Conservation (phyloP, 768 basidiomycete genomes). For the Boletus rubroflammeus region DNA sequence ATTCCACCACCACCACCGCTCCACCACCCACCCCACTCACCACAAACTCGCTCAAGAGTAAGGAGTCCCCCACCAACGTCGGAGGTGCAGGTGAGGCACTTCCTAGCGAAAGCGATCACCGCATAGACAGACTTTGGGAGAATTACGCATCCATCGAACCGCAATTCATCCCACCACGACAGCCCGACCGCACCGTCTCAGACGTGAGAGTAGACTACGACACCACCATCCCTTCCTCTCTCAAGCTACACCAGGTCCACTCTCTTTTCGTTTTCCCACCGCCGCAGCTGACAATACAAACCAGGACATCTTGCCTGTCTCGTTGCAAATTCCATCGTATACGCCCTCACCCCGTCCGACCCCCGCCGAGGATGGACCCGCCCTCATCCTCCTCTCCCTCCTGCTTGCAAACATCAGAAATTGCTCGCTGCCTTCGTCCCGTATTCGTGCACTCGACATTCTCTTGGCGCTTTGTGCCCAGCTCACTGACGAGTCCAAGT, state of each 20-base stretch:
- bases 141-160: conserved; percentile 84
- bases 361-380: conserved; percentile 78
- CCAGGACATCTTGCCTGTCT: conserved; percentile 76
- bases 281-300: conserved; percentile 3
- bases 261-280: neutral
- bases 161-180: conserved; percentile 50
- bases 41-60: conserved; percentile 23
- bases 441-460: conserved; percentile 79
- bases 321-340: conserved; percentile 61
- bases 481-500: conserved; percentile 90
- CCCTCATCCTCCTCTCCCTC: conserved; percentile 82
- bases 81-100: conserved; percentile 36
- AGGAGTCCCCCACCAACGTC: conserved; percentile 5
- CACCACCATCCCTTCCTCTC: conserved; percentile 33
- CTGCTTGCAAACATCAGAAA: conserved; percentile 88
- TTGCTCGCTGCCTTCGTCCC: conserved; percentile 80
- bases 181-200: conserved; percentile 43
- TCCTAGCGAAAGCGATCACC: conserved; percentile 82
- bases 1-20: conserved; percentile 26
- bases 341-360: conserved; percentile 41
- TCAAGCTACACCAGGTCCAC: conserved; percentile 59
- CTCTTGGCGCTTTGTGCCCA: conserved; percentile 78
- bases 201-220: conserved; percentile 56
- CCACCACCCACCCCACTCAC: conserved; percentile 32
- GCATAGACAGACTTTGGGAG: conserved; percentile 79